phyloP scores from a whole-genome alignment of 73 alveolate genomes.

The Breviolum minutum region DNA sequence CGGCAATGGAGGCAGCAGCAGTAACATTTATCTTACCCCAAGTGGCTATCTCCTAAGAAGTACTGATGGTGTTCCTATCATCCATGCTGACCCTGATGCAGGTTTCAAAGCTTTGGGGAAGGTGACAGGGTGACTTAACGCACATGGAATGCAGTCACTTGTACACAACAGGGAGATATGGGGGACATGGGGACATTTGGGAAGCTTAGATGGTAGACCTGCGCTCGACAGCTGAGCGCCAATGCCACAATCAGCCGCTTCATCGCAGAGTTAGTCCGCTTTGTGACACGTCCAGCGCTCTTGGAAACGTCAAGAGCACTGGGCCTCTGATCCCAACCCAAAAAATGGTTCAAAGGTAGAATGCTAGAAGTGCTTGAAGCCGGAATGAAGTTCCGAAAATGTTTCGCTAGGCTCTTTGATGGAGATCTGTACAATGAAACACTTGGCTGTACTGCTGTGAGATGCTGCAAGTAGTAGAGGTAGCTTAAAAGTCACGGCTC shows the following conservation, averaged over 20 bases:
- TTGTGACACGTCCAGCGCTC: slow-evolving; percentile 18
- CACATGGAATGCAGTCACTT: too few relatives aligned
- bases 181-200: too few relatives aligned
- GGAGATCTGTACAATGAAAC: neutral
- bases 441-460: neutral
- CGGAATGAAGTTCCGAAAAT: neutral
- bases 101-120: too few relatives aligned
- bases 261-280: neutral
- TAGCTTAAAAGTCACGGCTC: neutral
- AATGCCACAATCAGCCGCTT: slow-evolving; percentile 1
- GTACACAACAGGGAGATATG: too few relatives aligned
- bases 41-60: too few relatives aligned
- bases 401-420: neutral
- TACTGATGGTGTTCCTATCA: too few relatives aligned
- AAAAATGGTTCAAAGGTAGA: neutral
- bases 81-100: too few relatives aligned
- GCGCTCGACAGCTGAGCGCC: slow-evolving; percentile 18
- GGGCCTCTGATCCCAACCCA: neutral
- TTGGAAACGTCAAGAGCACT: neutral
- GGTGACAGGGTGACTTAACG: too few relatives aligned
- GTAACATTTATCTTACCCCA: too few relatives aligned
- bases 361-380: neutral
- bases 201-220: neutral
- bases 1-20: too few relatives aligned
- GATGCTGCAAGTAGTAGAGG: neutral